Percentiles rank a stretch among this genome's conserved stretches.
Conservation (phyloP, 768 basidiomycete genomes). For the Podaxis sp. region DNA sequence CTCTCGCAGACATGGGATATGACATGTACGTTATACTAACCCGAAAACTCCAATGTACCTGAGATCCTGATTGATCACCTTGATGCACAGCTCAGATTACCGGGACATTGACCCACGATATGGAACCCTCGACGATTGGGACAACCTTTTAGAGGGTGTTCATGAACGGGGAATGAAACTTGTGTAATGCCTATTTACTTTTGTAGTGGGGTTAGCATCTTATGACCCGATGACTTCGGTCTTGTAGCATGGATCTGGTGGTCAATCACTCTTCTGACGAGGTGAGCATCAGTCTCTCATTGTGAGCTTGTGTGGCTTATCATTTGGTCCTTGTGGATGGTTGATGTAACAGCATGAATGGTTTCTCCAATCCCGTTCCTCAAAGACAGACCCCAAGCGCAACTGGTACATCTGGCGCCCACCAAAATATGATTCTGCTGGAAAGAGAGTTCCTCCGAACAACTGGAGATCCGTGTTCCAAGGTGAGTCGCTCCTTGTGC, state of each 20-base stretch:
- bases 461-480: conserved; percentile 71
- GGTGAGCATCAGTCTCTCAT: conserved; percentile 25
- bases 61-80: not conserved
- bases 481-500: conserved; percentile 30
- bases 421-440: conserved; percentile 45
- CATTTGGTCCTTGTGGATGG: not conserved
- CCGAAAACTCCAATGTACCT: not conserved
- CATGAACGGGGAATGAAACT: conserved; percentile 68
- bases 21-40: conserved; percentile 44
- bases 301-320: not conserved
- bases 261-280: conserved; percentile 71
- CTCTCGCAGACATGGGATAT: conserved; percentile 70
- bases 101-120: conserved; percentile 58
- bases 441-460: conserved; percentile 58
- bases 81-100: conserved; percentile 52
- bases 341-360: conserved; percentile 53
- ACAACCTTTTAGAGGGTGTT: conserved; percentile 44
- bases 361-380: conserved; percentile 56
- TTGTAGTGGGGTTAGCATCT: not conserved
- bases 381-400: conserved; percentile 53
- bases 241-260: conserved; percentile 66
- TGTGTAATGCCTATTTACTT: conserved; percentile 34
- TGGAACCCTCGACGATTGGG: conserved; percentile 61
- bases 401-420: conserved; percentile 79
- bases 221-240: conserved; percentile 3